Percentiles rank a stretch among this genome's conserved stretches.
Evolutionary conservation across 257 asterid species (phyloP).

Genomic region (Nicotiana benthamiana): DNA sequence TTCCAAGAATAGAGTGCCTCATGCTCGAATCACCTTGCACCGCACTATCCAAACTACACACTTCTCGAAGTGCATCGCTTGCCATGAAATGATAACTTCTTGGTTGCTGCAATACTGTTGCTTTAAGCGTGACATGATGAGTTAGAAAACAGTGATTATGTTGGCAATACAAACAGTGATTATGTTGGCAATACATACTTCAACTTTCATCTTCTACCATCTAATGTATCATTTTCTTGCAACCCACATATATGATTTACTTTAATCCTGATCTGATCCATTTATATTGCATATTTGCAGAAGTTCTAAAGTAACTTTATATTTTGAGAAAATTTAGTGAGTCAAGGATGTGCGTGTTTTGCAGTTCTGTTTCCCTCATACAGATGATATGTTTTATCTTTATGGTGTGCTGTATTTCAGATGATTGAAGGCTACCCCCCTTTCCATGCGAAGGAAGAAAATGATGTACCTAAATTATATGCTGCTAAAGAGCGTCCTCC

Average conservation of each 20-base stretch:
- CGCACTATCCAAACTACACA: too few relatives aligned
- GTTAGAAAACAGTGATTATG: neutral
- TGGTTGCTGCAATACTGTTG: too few relatives aligned
- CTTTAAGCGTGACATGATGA: too few relatives aligned
- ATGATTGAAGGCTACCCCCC: constrained; percentile 92
- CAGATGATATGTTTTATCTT: constrained; percentile 11
- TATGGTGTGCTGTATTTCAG: constrained; percentile 28
- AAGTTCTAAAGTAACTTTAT: neutral
- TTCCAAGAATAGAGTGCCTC: too few relatives aligned
- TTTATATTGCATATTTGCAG: neutral
- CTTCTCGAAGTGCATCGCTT: too few relatives aligned
- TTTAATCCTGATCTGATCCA: neutral
- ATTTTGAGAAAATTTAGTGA: neutral
- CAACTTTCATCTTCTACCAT: neutral
- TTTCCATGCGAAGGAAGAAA: constrained; percentile 45
- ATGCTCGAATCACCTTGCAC: too few relatives aligned
- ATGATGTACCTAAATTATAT: constrained; percentile 52
- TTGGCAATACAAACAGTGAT: neutral
- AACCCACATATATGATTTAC: neutral
- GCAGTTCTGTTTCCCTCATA: neutral
- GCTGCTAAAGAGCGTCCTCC: constrained; percentile 77
- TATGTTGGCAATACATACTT: neutral
- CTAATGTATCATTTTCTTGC: neutral
- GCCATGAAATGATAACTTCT: too few relatives aligned
- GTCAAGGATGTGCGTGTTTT: neutral